A percentile compares a stretch with the other conserved stretches of the same genome.
Evolutionary conservation across 495 filamentous ascomycete genomes (phyloP).

Genomic region (Evernia prunastri): DNA sequence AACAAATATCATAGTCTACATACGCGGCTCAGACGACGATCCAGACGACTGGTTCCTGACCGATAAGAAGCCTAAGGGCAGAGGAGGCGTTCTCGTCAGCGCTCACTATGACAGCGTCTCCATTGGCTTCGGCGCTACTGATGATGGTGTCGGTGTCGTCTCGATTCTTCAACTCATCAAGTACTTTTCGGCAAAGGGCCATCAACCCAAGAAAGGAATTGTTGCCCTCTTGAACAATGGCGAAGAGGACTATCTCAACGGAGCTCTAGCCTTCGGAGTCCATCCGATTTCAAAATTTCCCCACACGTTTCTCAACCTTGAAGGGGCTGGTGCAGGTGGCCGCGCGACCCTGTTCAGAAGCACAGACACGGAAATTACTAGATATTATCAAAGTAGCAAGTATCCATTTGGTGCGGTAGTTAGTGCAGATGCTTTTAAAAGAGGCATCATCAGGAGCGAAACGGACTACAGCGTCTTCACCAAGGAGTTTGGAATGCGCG

Average conservation of each 20-base stretch:
- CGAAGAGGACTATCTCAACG: slow-evolving; percentile 90
- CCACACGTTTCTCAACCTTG: slow-evolving; percentile 86
- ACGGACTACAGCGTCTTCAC: slow-evolving; percentile 89
- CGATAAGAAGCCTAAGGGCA: slow-evolving; percentile 44
- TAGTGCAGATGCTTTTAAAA: slow-evolving; percentile 73
- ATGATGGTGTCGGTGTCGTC: slow-evolving; percentile 86
- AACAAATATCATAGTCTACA: slow-evolving; percentile 86
- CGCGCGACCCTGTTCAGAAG: slow-evolving; percentile 79
- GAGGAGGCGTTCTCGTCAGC: slow-evolving; percentile 82
- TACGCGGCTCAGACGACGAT: slow-evolving; percentile 71
- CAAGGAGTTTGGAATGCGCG: slow-evolving; percentile 72
- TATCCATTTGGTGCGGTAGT: slow-evolving; percentile 81
- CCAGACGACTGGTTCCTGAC: slow-evolving; percentile 57
- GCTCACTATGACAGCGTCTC: slow-evolving; percentile 95
- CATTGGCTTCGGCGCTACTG: slow-evolving; percentile 85
- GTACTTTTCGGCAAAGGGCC: slow-evolving; percentile 73
- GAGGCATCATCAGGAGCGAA: slow-evolving; percentile 68
- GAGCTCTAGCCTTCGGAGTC: slow-evolving; percentile 76
- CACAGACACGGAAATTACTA: slow-evolving; percentile 81
- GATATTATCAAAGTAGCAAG: slow-evolving; percentile 59
- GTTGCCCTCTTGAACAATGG: slow-evolving; percentile 90
- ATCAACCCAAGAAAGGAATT: slow-evolving; percentile 71
- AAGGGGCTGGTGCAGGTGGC: slow-evolving; percentile 91
- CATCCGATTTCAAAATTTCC: slow-evolving; percentile 71
- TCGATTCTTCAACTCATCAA: slow-evolving; percentile 80